phyloP scores from a whole-genome alignment of 2,329 filamentous ascomycete species.

The Aureobasidium subglaciale region DNA sequence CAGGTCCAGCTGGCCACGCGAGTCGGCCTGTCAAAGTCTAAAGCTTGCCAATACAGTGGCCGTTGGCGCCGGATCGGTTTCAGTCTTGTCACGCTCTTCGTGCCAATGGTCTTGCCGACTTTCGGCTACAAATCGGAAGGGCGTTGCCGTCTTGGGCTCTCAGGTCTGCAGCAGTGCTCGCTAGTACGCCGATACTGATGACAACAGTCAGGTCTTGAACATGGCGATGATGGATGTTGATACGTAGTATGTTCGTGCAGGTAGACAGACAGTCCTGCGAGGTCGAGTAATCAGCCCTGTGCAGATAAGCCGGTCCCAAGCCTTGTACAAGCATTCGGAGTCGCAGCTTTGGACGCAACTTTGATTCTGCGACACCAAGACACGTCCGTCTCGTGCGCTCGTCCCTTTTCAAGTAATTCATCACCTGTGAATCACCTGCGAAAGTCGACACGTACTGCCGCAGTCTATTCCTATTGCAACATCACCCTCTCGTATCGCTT shows the following conservation, averaged over 20 bases:
- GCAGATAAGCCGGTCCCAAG: not conserved
- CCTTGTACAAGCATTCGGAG: constrained; percentile 1
- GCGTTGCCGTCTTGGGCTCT: not conserved
- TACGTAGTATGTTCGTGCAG: too few relatives aligned
- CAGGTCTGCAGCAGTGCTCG: not conserved
- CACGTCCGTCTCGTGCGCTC: too few relatives aligned
- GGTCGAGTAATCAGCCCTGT: not conserved
- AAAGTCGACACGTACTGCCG: too few relatives aligned
- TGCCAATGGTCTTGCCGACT: not conserved
- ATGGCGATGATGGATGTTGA: too few relatives aligned
- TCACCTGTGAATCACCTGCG: too few relatives aligned
- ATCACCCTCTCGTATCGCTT: too few relatives aligned
- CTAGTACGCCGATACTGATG: too few relatives aligned
- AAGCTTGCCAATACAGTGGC: not conserved
- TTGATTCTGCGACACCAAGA: too few relatives aligned
- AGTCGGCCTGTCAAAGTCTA: not conserved
- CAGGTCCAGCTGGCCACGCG: too few relatives aligned
- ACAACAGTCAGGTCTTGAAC: too few relatives aligned
- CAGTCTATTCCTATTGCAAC: too few relatives aligned
- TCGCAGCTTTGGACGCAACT: not conserved
- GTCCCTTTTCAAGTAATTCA: too few relatives aligned
- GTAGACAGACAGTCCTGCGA: not conserved
- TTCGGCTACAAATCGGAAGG: constrained; percentile 7
- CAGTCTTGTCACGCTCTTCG: not conserved
- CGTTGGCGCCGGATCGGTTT: not conserved